Base-by-base conservation (phyloP, 768 basidiomycete species). In the Trametes meyenii region DNA sequence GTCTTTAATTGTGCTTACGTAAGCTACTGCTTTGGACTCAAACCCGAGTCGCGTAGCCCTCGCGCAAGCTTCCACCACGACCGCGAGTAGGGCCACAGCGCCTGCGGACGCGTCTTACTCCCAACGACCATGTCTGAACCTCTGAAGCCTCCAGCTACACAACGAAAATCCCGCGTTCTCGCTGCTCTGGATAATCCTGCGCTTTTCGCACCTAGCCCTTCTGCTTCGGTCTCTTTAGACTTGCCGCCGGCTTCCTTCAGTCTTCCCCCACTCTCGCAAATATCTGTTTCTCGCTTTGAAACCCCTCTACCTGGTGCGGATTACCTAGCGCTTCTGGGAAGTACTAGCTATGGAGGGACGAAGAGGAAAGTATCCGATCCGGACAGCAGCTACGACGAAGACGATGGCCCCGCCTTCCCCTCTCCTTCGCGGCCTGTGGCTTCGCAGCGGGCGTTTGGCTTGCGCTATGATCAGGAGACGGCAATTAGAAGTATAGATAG, bases 381-480 rank as follows among this genome's bases (percentile, higher is more conserved):
- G 17, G 57, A 59, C 35, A 35, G 51, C 19, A 53, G 21, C 50
- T 46, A 40, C 13, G 54, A 7, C 17, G 42, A 50, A 42, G 48
- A 50, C 11, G 50, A 23, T 44, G 57, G 46, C 11, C 3, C 21
- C 24, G 45, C 21, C 21, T 24, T 23, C 10, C 54, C 55, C 8
- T 51, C 62, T 5, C 56, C 40, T 24, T 2, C 23, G 51, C 59
- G 17, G 11, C 61, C 17, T 36, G 26, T 0, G 12, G 52, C 8
- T 43, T 52, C 7, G 43, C n/a, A 8, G 48, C 52, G 46, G 12
- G 67, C 61, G 0, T 87, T 87, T 65, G 63, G 55, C 17, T 63
- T 88, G 14, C 76, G 79, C 44, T 85, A 85, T 64, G 84, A 87
- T 66, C 26, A 64, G 7, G 79, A 84, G 16, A 79, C 78, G 0